Base-by-base conservation (phyloP, 1,284 basidiomycete genomes). In the Ustanciosporium gigantosporum region DNA sequence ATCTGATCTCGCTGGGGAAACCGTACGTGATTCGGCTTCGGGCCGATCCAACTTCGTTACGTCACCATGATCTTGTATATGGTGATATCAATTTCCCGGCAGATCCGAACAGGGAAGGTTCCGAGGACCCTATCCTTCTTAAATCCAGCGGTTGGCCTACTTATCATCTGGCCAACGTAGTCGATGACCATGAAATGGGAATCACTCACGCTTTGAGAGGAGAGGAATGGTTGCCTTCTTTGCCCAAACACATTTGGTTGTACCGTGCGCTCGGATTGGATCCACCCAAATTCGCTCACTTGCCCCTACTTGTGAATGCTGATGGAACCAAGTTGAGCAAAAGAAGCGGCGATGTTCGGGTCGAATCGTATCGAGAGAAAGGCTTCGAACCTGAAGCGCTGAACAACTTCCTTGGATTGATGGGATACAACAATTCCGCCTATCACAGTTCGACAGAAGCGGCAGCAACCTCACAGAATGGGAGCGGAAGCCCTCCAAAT, bases 161-260 rank as follows among this genome's bases (percentile, higher is more conserved):
- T 0, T 98, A 98, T 75, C 95, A 98, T 66, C 84, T 99, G 2
- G 94, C 95, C 0, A 93, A 87, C 24, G 90, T 98, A 0, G 90
- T 95, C 0, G 95, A 99, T 65, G 95, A 98, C 79, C 86, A 91
- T 70, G 85, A 88, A 66, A 99, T 99, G 95, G 86, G 86, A 0
- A 91, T 99, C 35, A 90, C 91, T 0, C 94, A 98, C 78, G 93
- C 98, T 3, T 80, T 98, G 1, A 85, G 95, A 17, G 95, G 95
- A 32, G 94, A 97, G 87, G 94, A 98, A 84, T 98, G 95, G 95
- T 82, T 97, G 1, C 88, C 91, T 0, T 95, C 91, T 0, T 83
- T 94, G n/a, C 89, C 91, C 0, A 84, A 95, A 31, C 94, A 99
- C 77, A 83, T 96, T 13, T 88, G 90, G 66, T 80, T 99, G 14